Base-by-base conservation (phyloP, 2,329 filamentous ascomycete species). In the Sclerotinia nivalis region DNA sequence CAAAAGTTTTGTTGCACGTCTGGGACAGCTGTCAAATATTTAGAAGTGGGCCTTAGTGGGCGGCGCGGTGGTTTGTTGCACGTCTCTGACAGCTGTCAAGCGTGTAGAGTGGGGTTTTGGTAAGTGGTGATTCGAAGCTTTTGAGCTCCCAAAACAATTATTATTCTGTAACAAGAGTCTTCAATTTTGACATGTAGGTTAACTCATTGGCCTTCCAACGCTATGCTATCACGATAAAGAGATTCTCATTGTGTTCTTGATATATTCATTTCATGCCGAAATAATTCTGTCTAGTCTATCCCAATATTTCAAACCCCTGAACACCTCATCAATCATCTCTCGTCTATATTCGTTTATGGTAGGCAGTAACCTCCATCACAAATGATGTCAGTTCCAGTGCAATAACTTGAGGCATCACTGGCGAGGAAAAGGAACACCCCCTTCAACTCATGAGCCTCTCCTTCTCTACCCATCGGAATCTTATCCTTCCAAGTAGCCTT, bases 361-460 rank as follows among this genome's bases (percentile, higher is more conserved):
- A 69, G 22, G n/a, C 52, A 69, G 25, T 69, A 69, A 31, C 68
- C 68, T 6, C 68, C 68, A 78, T 96, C 92, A 61, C 94, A 86
- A 72, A 92, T 81, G 71, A 96, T 83, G 79, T 93, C 90, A 13
- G 86, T 84, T 0, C 88, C 93, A 12, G 92, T 96, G 25, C 90
- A 93, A 81, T 93, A 96, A 68, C 88, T 91, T n/a, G 90, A 87
- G 5, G 92, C 92, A 80, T 96, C 92, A 20, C 89, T 92, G 25
- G 91, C 91, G 69, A 96, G 83, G 80, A 93, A 96, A 61, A 96
- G 81, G 79, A 91, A 97, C 25, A 90, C 90, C 28, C 92, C 93
- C 83, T 95, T 94, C 75, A 96, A 84, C 83, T 97, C 93, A 71
- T 88, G 86, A 3, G 87, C 83, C 73, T 89, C 84, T 13, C 90